Base-by-base conservation (phyloP, 2,329 filamentous ascomycete species). In the Ploettnerulaceae sp. region DNA sequence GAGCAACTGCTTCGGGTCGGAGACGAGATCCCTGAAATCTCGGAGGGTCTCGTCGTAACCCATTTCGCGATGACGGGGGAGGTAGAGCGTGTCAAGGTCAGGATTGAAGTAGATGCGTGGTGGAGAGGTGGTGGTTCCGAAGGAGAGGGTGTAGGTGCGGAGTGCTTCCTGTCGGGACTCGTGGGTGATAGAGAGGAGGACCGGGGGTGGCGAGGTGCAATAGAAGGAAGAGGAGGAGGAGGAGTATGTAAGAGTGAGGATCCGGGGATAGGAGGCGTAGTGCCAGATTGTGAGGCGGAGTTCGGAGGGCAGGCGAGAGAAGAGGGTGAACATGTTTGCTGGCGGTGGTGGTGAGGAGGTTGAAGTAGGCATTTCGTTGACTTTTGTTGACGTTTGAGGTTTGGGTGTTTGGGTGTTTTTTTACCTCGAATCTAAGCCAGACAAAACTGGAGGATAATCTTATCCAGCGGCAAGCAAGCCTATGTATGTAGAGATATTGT, bases 141-240 rank as follows among this genome's bases (percentile, higher is more conserved):
- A 62, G 62, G 29, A 69, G 59, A 62, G 49, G 7, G 38, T 50
- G 37, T 62, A 74, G 29, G 66, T 48, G 34, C 63, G 61, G 40
- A 68, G 55, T 18, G 67, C 68, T 54, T 73, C 71, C 28, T 55
- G 48, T 28, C 72, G 66, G 5, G 71, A 66, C 58, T 74, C 71
- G 24, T 55, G 66, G 51, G 62, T 69, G 48, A 61, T 62, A 28
- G 71, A 68, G 11, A 74, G 64, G 32, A 70, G 56, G 8, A 65
- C 54, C 0, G 72, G 71, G 9, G 67, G 66, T 25, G 60, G 54
- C 6, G 70, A 64, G 4, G 61, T 60, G 8, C 67, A 65, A 20
- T 59, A 56, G 57, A 68, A 72, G 38, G 57, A 58, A 54, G 71
- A 66, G 5, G 58, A 44, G 7, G 61, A 48, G 11, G 61, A 49